Base-by-base conservation (phyloP, 1,284 basidiomycete genomes). In the Dichomitus squalens region DNA sequence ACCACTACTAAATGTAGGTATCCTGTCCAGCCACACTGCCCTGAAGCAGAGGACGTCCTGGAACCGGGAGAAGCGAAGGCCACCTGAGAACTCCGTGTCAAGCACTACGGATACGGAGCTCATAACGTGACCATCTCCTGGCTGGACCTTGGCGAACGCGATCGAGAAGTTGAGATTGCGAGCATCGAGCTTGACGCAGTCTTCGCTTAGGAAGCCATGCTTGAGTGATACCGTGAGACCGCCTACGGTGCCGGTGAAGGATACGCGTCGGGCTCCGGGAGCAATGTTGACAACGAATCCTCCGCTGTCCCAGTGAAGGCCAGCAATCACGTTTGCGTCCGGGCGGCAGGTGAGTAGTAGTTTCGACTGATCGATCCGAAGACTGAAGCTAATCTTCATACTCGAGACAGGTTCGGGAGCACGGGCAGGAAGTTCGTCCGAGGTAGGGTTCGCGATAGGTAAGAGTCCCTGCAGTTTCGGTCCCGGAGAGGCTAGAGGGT, bases 21-120 rank as follows among this genome's bases (percentile, higher is more conserved):
- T 92, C 39, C 86, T 85, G 67, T 95, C 93, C 43, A 95, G 71
- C 92, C 92, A 95, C 18, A 95, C 91, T 1, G 92, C 92, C 70
- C 94, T 93, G 80, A 95, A 92, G 70, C 91, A 93, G 27, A 95
- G 77, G 46, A 93, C 84, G 67, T 95, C 93, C 70, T 94, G 92
- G 16, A 95, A 70, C 14, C 93, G 84, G 9, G 90, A 90, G 68
- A 95, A 90, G 18, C 87, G 84, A 33, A 92, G 78, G 4, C 77
- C 83, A 0, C 90, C 90, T 7, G 85, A 77, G 60, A 94, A 83
- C 68, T 92, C 88, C 0, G 90, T 93, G 68, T 91, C 90, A 7
- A 92, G 68, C 4, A 88, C 79, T 20, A 90, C 73, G 0, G 90
- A 90, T 16, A 93, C 76, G 5, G 83, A 86, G 64, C 81, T 88